Evolutionary conservation across 2,329 filamentous ascomycete species (phyloP).

Genomic region (Fusarium clavum): DNA sequence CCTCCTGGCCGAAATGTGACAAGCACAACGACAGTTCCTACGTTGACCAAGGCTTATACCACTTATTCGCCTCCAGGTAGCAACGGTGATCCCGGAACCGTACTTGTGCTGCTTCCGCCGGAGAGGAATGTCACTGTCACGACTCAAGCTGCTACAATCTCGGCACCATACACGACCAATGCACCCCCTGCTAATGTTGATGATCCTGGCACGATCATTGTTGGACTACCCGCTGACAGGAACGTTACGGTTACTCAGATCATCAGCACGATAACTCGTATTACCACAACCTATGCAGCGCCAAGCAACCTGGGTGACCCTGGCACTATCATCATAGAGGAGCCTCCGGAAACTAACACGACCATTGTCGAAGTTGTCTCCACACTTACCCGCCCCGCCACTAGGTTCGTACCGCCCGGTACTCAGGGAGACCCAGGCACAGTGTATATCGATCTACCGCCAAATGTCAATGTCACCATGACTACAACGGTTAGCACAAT

Average conservation of each 20-base stretch:
- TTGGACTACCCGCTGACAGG: conserved; percentile 18
- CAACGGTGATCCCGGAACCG: conserved; percentile 18
- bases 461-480: conserved; percentile 19
- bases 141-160: background rate
- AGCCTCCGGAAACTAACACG: conserved; percentile 17
- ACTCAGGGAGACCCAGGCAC: conserved; percentile 20
- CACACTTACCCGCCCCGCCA: conserved; percentile 17
- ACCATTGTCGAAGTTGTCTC: conserved; percentile 17
- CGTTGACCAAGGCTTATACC: conserved; percentile 7
- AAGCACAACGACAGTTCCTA: background rate
- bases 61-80: conserved; percentile 12
- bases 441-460: conserved; percentile 21
- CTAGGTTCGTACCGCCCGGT: conserved; percentile 9
- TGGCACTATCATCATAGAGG: conserved; percentile 25
- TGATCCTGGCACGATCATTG: conserved; percentile 21
- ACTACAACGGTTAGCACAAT: conserved; percentile 23
- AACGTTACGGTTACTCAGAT: conserved; percentile 19
- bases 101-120: conserved; percentile 15
- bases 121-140: conserved; percentile 21
- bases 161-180: conserved; percentile 9
- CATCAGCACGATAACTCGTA: background rate
- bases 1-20: conserved; percentile 22
- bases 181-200: conserved; percentile 7
- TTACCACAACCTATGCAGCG: conserved; percentile 9
- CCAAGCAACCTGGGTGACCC: conserved; percentile 16